These are phyloP conservation scores for Solioccasus polychromus DNA, from an alignment of 768 basidiomycete species.

Conservation along the genomic window DNA sequence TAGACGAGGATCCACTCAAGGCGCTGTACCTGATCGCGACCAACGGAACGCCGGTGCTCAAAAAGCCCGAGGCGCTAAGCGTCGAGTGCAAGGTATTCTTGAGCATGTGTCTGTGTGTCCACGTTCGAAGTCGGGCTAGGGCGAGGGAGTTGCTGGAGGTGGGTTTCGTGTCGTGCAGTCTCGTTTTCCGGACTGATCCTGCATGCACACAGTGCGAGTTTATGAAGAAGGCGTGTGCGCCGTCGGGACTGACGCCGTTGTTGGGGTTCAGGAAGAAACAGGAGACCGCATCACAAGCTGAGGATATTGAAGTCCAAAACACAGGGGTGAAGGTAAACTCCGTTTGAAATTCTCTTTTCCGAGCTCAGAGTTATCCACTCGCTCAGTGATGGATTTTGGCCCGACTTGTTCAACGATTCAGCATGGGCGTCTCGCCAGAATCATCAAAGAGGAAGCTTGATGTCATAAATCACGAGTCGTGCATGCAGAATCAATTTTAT, in stretches of 20 bases:
- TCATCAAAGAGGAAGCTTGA: too few relatives aligned
- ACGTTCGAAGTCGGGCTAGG: slow-evolving; percentile 90
- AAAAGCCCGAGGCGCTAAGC: slow-evolving; percentile 91
- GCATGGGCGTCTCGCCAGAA: too few relatives aligned
- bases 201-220: slow-evolving; percentile 86
- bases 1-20: slow-evolving; percentile 93
- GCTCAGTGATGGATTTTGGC: too few relatives aligned
- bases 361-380: too few relatives aligned
- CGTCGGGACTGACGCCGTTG: slow-evolving; percentile 80
- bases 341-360: too few relatives aligned
- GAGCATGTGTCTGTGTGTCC: slow-evolving; percentile 97
- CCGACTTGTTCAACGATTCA: too few relatives aligned
- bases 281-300: slow-evolving; percentile 37
- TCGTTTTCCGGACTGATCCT: too few relatives aligned
- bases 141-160: slow-evolving; percentile 84
- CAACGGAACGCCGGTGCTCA: slow-evolving; percentile 96
- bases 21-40: slow-evolving; percentile 96
- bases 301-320: too few relatives aligned
- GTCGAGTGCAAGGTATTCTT: slow-evolving; percentile 93
- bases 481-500: too few relatives aligned
- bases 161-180: slow-evolving; percentile 29
- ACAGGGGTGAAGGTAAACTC: too few relatives aligned
- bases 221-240: slow-evolving; percentile 81
- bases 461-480: too few relatives aligned
- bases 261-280: slow-evolving; percentile 78